phyloP scores from a whole-genome alignment of 208 protist genomes.

The Trichomonas vaginalis region DNA sequence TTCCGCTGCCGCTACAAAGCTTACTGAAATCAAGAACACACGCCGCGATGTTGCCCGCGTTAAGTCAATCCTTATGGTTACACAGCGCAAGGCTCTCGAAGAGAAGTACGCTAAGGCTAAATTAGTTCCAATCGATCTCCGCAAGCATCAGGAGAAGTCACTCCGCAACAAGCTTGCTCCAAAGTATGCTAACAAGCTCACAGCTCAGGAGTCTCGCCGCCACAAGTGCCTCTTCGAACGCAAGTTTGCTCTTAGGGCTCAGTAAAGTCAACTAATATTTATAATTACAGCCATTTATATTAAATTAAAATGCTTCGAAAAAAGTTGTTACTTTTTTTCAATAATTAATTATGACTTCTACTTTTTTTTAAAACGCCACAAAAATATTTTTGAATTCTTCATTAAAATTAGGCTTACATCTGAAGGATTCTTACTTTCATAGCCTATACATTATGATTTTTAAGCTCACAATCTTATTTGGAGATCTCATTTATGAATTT shows the following conservation, averaged over 20 bases:
- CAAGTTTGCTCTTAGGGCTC: background rate
- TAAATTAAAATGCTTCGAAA: background rate
- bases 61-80: background rate
- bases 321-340: no score
- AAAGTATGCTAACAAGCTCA: background rate
- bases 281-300: background rate
- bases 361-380: no score
- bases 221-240: background rate
- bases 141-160: background rate
- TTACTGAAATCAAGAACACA: background rate
- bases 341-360: no score
- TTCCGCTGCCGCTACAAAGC: background rate
- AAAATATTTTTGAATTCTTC: no score
- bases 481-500: no score
- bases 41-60: constrained; percentile 7
- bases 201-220: background rate
- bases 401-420: no score
- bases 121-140: background rate
- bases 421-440: no score
- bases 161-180: background rate
- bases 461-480: no score
- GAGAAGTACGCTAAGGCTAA: background rate
- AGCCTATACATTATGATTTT: no score
- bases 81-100: background rate
- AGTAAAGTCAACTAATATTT: no score